phyloP scores from a whole-genome alignment of 305 asterid species.

The Solanum aculeatissimum region DNA sequence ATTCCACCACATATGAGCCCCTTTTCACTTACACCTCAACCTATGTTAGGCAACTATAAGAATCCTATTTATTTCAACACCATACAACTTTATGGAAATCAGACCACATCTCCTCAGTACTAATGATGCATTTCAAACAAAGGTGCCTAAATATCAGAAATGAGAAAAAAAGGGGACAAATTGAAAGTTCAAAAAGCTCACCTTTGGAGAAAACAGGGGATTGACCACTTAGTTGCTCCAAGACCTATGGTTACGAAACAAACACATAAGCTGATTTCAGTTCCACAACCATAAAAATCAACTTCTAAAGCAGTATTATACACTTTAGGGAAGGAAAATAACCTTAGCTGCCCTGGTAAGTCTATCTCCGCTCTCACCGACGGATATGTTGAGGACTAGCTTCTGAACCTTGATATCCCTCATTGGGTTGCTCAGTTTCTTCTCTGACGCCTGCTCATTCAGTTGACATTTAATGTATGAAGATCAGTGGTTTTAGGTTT shows the following conservation, averaged over 20 bases:
- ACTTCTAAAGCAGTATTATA: background rate
- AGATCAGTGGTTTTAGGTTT: background rate
- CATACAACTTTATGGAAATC: background rate
- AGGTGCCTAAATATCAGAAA: background rate
- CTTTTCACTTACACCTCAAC: background rate
- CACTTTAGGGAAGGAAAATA: background rate
- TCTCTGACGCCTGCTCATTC: constrained; percentile 50
- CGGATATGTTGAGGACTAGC: constrained; percentile 76
- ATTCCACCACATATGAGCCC: background rate
- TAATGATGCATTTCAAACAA: background rate
- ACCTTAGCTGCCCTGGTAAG: constrained; percentile 88
- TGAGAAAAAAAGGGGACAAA: background rate
- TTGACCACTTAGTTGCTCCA: constrained; percentile 87
- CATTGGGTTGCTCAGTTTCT: constrained; percentile 73
- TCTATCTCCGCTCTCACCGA: constrained; percentile 90
- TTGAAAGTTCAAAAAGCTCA: constrained; percentile 1
- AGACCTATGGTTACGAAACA: constrained; percentile 23
- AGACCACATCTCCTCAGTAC: background rate
- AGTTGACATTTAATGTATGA: background rate
- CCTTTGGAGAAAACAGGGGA: constrained; percentile 81
- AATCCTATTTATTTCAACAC: background rate
- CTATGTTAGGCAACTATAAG: background rate
- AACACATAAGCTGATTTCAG: background rate
- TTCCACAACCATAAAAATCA: background rate
- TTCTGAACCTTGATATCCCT: constrained; percentile 85